phyloP scores from a whole-genome alignment of 805 yeast genomes.

The Lachancea kluyveri region DNA sequence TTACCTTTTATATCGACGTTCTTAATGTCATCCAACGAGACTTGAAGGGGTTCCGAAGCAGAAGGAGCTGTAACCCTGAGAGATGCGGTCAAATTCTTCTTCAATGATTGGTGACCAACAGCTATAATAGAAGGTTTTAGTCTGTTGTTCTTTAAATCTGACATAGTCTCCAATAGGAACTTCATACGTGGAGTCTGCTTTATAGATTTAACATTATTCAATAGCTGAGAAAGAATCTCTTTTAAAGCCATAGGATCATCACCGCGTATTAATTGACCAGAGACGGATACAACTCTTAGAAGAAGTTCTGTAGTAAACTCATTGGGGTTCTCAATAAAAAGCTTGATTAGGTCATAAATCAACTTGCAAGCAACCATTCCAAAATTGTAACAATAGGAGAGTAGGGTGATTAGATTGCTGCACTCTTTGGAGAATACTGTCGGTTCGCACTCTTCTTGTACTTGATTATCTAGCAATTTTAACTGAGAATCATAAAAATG shows the following conservation, averaged over 20 bases:
- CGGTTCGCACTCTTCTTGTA: constrained; percentile 5
- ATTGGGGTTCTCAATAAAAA: constrained; percentile 46
- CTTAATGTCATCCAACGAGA: constrained; percentile 73
- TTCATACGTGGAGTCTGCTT: constrained; percentile 65
- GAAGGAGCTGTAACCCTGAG: constrained; percentile 34
- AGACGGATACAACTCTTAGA: constrained; percentile 60
- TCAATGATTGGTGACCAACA: constrained; percentile 29
- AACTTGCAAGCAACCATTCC: constrained; percentile 69
- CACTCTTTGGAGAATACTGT: constrained; percentile 38
- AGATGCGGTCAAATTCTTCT: constrained; percentile 47
- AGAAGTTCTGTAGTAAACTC: constrained; percentile 76
- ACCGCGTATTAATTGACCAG: constrained; percentile 79
- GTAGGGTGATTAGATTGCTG: constrained; percentile 62
- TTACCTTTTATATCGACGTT: constrained; percentile 78
- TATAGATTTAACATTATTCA: constrained; percentile 23
- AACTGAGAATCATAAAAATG: constrained; percentile 27
- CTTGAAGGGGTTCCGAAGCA: constrained; percentile 69
- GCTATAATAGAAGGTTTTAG: constrained; percentile 39
- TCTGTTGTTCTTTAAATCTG: constrained; percentile 82
- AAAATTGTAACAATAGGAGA: constrained; percentile 72
- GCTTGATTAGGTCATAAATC: constrained; percentile 66
- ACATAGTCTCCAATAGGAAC: constrained; percentile 78
- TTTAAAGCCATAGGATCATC: constrained; percentile 87
- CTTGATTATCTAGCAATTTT: background rate
- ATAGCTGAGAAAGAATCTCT: constrained; percentile 50